Conservation (phyloP, 345 rosid species). For the Eucalyptus paniculata region DNA sequence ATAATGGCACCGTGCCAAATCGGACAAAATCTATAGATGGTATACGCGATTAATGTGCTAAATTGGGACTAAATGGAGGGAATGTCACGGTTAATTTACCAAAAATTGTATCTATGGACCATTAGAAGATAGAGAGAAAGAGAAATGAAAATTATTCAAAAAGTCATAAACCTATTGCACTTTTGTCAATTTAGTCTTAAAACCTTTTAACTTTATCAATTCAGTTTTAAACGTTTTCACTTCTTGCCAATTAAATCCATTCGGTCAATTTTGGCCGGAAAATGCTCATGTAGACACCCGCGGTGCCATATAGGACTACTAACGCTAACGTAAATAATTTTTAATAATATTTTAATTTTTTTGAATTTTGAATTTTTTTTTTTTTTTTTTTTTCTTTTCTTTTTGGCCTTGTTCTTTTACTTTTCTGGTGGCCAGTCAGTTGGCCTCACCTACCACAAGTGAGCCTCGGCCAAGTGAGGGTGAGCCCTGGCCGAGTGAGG, state of each 20-base stretch:
- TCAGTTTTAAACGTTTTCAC: too few relatives aligned
- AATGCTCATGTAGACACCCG: rapidly evolving
- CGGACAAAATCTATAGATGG: background rate
- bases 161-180: rapidly evolving
- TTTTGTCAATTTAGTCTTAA: too few relatives aligned
- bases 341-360: too few relatives aligned
- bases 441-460: too few relatives aligned
- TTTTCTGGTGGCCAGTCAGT: rapidly evolving
- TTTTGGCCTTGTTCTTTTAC: too few relatives aligned
- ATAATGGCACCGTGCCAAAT: background rate
- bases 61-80: background rate
- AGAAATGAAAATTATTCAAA: too few relatives aligned
- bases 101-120: background rate
- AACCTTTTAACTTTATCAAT: rapidly evolving
- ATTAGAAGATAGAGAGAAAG: background rate
- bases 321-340: rapidly evolving
- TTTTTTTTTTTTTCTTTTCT: too few relatives aligned
- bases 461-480: too few relatives aligned
- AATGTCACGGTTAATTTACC: background rate
- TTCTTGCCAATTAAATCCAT: rapidly evolving
- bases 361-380: too few relatives aligned
- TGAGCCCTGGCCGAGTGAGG: too few relatives aligned
- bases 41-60: background rate
- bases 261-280: rapidly evolving
- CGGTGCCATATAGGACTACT: rapidly evolving